Evolutionary conservation across 139 green algal genomes (phyloP).

Genomic region (Desmodesmus armatus): DNA sequence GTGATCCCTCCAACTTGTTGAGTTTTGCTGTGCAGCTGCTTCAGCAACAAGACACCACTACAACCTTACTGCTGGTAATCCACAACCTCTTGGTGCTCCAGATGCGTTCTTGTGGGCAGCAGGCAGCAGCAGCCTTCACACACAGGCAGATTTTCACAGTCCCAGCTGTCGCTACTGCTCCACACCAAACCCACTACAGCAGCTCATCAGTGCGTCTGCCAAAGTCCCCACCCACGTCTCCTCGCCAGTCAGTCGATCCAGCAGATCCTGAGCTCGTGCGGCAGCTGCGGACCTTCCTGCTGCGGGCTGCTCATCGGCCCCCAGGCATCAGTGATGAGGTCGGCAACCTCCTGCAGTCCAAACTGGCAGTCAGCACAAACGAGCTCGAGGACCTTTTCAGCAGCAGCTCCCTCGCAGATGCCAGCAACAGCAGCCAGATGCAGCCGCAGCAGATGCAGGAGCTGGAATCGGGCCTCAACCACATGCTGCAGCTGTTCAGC

Average conservation of each 20-base stretch:
- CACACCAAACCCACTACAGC: too few species aligned
- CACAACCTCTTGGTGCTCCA: too few species aligned
- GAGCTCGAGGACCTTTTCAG: not conserved
- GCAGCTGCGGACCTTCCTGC: not conserved
- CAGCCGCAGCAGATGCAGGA: not conserved
- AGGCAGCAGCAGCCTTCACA: too few species aligned
- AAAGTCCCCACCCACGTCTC: constrained; percentile 1
- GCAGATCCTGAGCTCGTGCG: not conserved
- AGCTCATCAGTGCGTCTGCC: too few species aligned
- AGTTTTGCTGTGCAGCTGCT: too few species aligned
- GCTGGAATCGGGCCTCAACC: constrained; percentile 2
- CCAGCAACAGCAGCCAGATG: constrained; percentile 9
- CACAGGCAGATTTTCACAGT: too few species aligned
- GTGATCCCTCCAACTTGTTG: too few species aligned
- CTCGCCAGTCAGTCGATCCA: not conserved
- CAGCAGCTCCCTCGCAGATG: not conserved
- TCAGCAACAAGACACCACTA: too few species aligned
- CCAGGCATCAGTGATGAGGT: not conserved
- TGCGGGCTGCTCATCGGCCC: not conserved
- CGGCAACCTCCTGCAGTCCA: not conserved
- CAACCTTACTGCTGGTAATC: too few species aligned
- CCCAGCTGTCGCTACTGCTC: too few species aligned
- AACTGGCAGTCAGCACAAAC: not conserved
- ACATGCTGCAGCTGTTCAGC: constrained; percentile 23
- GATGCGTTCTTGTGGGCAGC: too few species aligned